These are phyloP conservation scores for Conringia planisiliqua DNA, from an alignment of 345 rosid genomes.

Conservation along the genomic window DNA sequence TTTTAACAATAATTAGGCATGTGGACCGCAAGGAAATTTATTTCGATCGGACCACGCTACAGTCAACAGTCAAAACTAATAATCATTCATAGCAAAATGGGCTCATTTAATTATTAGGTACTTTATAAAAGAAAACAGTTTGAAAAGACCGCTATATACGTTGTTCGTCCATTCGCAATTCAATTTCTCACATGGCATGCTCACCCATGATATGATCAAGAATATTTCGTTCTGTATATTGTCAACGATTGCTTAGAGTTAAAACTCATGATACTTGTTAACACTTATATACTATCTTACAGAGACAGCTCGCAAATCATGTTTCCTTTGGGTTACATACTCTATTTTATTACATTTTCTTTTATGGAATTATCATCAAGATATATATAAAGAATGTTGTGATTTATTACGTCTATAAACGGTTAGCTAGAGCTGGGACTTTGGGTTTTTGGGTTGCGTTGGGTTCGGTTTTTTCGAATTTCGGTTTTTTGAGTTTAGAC, in stretches of 20 bases:
- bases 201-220: not conserved
- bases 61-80: conserved; percentile 17
- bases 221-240: not conserved
- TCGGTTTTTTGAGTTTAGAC: too few species aligned
- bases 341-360: not conserved
- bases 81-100: conserved; percentile 5
- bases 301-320: not conserved
- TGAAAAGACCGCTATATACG: not conserved
- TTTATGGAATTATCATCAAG: not conserved
- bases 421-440: too few species aligned
- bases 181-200: not conserved
- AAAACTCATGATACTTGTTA: not conserved
- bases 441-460: too few species aligned
- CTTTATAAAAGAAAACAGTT: not conserved
- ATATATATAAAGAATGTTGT: not conserved
- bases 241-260: not conserved
- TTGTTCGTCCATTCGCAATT: not conserved
- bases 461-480: too few species aligned
- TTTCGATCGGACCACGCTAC: conserved; percentile 21
- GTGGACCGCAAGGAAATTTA: not conserved
- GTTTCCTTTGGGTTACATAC: not conserved
- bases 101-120: not conserved
- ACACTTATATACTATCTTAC: not conserved
- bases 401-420: not conserved
- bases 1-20: not conserved